Base-by-base conservation (phyloP, 768 basidiomycete genomes). In the Russula sp. region DNA sequence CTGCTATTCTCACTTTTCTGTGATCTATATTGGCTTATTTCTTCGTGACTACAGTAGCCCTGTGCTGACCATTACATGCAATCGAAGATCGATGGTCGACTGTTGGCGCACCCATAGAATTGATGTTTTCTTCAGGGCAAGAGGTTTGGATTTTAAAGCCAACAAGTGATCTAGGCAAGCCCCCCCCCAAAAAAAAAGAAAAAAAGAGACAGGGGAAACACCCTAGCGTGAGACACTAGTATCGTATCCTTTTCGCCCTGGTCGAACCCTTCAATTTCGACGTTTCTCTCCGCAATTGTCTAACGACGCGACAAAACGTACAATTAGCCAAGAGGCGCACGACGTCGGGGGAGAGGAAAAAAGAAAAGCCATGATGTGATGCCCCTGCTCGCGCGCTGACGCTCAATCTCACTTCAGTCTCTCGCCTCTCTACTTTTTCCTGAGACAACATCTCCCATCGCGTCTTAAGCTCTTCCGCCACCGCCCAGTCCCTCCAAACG, bases 401-500 rank as follows among this genome's bases (percentile, higher is more conserved):
- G 82, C 76, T 95, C 93, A 46, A 89, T n/a, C n/a, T n/a, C n/a
- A n/a, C n/a, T n/a, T n/a, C n/a, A n/a, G n/a, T 75, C 76, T 97
- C 94, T 69, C 91, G 81, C 74, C 84, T 78, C 73, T 95, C 95
- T 60, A 98, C 86, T 72, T 99, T 96, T 73, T 98, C 97, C 20
- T 86, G 81, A 4, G 79, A 91, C 65, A 98, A 71, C 66, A 90
- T 86, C 73, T 97, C 87, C 72, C 97, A 87, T 54, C 85, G 79
- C 42, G 97, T 98, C 65, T 83, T 81, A 72, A 91, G 97, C 72
- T 95, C 92, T 70, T 90, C 90, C 39, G 88, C 84, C 71, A 97
- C 96, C 38, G 79, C 81, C 93, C 94, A 98, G 71, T 98, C 96
- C 48, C 94, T 76, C 96, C 96, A 98, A 2, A 95, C 88, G 60